A percentile compares a stretch with the other conserved stretches of the same genome.
These are phyloP conservation scores for Hirsutella rhossiliensis DNA, from an alignment of 2,329 filamentous ascomycete genomes.

Conservation along the genomic window DNA sequence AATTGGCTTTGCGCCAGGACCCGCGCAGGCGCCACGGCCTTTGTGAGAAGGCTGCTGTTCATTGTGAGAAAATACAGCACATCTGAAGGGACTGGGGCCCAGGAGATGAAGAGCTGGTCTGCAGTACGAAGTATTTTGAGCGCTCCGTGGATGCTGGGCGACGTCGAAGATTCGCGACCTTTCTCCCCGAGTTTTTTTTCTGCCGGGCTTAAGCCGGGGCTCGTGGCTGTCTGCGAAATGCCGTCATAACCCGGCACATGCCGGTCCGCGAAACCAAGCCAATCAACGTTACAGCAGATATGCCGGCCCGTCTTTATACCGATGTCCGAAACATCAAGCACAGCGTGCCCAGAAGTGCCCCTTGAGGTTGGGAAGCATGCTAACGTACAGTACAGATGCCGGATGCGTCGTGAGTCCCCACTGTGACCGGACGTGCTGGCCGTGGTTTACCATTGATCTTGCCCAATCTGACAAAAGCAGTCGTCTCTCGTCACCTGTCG, in stretches of 20 bases:
- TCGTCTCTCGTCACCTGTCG: no score
- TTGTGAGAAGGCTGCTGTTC: conserved; percentile 35
- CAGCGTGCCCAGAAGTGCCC: no score
- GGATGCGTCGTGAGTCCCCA: no score
- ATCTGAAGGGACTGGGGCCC: conserved; percentile 10
- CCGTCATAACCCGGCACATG: conserved; percentile 15
- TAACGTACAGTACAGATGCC: no score
- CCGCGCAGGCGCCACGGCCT: conserved; percentile 32
- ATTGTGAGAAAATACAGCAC: conserved; percentile 22
- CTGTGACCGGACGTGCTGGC: no score
- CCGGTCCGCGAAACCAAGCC: not conserved
- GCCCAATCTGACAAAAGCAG: no score
- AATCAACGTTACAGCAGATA: not conserved
- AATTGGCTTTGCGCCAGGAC: conserved; percentile 30
- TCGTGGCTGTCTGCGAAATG: conserved; percentile 12
- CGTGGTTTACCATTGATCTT: no score
- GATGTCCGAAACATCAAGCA: not conserved
- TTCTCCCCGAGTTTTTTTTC: conserved; percentile 9
- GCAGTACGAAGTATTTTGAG: not conserved
- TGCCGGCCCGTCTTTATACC: not conserved
- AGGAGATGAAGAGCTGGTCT: not conserved
- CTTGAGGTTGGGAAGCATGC: no score
- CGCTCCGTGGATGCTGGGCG: not conserved
- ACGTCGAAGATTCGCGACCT: conserved; percentile 2
- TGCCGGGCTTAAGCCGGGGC: conserved; percentile 14